phyloP scores from a whole-genome alignment of 495 filamentous ascomycete genomes.

The Aspergillus sparsus region DNA sequence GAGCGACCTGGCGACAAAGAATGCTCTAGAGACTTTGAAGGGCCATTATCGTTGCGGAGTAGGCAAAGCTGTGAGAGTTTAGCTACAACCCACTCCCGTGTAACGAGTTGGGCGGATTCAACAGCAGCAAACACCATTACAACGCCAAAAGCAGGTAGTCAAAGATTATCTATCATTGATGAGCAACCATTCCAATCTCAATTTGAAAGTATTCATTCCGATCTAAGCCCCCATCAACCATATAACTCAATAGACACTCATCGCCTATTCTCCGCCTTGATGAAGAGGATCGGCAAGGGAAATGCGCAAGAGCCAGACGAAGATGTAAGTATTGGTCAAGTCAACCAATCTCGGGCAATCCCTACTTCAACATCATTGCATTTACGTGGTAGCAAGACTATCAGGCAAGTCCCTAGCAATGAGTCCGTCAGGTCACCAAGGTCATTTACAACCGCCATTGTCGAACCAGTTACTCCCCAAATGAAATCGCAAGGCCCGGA shows the following conservation, averaged over 20 bases:
- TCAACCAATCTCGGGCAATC: conserved; percentile 35
- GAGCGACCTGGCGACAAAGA: conserved; percentile 37
- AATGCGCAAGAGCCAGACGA: conserved; percentile 30
- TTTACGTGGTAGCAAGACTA: conserved; percentile 33
- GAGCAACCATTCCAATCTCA: conserved; percentile 53
- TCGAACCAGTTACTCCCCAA: conserved; percentile 28
- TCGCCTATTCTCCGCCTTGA: conserved; percentile 71
- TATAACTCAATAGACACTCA: conserved; percentile 56
- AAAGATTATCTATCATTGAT: conserved; percentile 65
- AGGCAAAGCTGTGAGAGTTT: conserved; percentile 49
- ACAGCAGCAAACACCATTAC: conserved; percentile 52
- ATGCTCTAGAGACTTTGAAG: conserved; percentile 35
- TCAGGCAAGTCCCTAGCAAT: conserved; percentile 37
- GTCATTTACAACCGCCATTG: conserved; percentile 36
- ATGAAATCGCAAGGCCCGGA: neutral
- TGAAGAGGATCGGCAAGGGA: conserved; percentile 59
- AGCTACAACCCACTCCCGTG: conserved; percentile 60
- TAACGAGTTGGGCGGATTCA: conserved; percentile 78
- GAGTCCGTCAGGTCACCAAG: conserved; percentile 34
- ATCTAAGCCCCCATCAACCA: conserved; percentile 19
- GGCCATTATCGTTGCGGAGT: conserved; percentile 14
- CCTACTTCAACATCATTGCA: conserved; percentile 36
- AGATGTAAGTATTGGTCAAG: conserved; percentile 34
- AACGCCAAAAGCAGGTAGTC: conserved; percentile 41
- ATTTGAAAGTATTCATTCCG: neutral